Conservation (phyloP, 2,329 filamentous ascomycete species). For the Cadophora gregata region DNA sequence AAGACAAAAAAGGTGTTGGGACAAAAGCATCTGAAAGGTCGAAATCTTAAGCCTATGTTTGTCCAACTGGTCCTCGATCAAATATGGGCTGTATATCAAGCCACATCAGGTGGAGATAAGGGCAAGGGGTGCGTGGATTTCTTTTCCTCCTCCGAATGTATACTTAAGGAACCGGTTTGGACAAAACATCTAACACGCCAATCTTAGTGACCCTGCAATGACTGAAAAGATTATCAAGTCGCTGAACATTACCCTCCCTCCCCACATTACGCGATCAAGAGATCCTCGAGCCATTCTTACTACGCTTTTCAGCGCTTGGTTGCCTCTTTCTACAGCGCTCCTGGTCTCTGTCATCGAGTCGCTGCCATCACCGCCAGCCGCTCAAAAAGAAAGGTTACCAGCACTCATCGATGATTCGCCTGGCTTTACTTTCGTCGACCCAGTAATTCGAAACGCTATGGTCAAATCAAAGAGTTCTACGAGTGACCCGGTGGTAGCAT, state of each 20-base stretch:
- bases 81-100: slow-evolving; percentile 94
- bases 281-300: slow-evolving; percentile 85
- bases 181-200: slow-evolving; percentile 41
- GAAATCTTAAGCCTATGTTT: slow-evolving; percentile 93
- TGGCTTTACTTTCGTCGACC: slow-evolving; percentile 73
- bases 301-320: slow-evolving; percentile 86
- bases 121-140: slow-evolving; percentile 73
- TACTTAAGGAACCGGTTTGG: slow-evolving; percentile 27
- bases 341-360: slow-evolving; percentile 94
- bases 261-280: slow-evolving; percentile 82
- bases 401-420: slow-evolving; percentile 81
- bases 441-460: slow-evolving; percentile 79
- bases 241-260: slow-evolving; percentile 79
- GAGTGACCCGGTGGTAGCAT: slow-evolving; percentile 84
- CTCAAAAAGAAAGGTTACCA: slow-evolving; percentile 81
- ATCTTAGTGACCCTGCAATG: slow-evolving; percentile 70
- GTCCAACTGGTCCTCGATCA: slow-evolving; percentile 95
- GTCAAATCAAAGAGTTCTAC: slow-evolving; percentile 73
- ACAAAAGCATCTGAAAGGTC: slow-evolving; percentile 90
- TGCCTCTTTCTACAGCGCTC: slow-evolving; percentile 89
- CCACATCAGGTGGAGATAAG: slow-evolving; percentile 81
- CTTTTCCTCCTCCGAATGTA: slow-evolving; percentile 44
- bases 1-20: slow-evolving; percentile 95
- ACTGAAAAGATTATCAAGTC: slow-evolving; percentile 96
- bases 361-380: slow-evolving; percentile 80